These are phyloP conservation scores for Trichoderma harzianum DNA, from an alignment of 2,329 filamentous ascomycete species.

Conservation along the genomic window DNA sequence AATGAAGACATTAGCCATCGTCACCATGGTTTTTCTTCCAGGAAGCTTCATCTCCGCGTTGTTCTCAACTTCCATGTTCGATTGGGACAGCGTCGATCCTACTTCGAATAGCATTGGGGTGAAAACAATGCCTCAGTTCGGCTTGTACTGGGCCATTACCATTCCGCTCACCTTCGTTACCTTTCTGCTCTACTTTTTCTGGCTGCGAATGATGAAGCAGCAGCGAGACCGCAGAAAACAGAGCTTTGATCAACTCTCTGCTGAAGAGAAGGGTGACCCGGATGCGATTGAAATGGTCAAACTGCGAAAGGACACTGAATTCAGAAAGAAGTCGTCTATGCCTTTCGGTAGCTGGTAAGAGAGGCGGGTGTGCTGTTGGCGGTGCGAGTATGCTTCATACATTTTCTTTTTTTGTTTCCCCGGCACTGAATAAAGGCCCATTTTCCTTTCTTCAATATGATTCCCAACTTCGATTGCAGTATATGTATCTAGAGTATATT, in stretches of 20 bases:
- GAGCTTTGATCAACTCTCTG: background rate
- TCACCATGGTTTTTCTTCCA: slow-evolving; percentile 43
- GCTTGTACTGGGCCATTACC: slow-evolving; percentile 40
- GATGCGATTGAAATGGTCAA: slow-evolving; percentile 1
- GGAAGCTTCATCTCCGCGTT: slow-evolving; percentile 42
- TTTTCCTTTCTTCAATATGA: background rate
- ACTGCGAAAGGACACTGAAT: slow-evolving; percentile 2
- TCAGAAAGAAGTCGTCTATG: background rate
- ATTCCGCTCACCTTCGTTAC: slow-evolving; percentile 37
- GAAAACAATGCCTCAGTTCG: slow-evolving; percentile 34
- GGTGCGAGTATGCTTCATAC: no score
- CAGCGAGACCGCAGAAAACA: background rate
- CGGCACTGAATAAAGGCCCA: background rate
- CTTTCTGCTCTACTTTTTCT: slow-evolving; percentile 35
- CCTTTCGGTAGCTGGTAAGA: background rate
- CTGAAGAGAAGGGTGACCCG: slow-evolving; percentile 4
- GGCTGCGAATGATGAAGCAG: slow-evolving; percentile 31
- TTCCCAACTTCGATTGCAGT: background rate
- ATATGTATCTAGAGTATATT: background rate
- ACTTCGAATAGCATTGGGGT: slow-evolving; percentile 28
- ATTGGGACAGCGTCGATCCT: slow-evolving; percentile 29
- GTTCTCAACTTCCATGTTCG: slow-evolving; percentile 37
- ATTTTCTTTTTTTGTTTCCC: background rate
- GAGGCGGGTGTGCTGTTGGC: background rate
- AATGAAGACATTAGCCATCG: slow-evolving; percentile 43